Conservation (phyloP, 192 early-diverging fungal genomes). For the Linnemannia zychae region DNA sequence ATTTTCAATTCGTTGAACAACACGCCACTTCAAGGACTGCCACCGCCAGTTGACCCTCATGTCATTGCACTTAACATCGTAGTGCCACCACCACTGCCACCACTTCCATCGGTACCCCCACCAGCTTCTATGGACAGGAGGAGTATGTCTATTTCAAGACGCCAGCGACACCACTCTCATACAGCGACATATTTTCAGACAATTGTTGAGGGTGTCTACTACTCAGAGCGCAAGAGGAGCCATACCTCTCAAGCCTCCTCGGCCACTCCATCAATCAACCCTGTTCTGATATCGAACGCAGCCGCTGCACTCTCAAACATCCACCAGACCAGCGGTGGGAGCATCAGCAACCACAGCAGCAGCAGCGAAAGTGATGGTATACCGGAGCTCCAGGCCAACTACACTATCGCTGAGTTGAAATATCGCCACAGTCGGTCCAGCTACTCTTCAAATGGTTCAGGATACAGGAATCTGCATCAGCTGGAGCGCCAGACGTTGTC, state of each 20-base stretch:
- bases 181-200: not conserved
- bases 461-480: not conserved
- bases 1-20: slow-evolving; percentile 43
- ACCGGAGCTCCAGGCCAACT: not conserved
- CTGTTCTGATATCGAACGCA: slow-evolving; percentile 30
- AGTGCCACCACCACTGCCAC: slow-evolving; percentile 30
- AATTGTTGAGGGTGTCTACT: not conserved
- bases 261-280: slow-evolving; percentile 29
- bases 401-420: not conserved
- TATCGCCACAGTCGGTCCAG: not conserved
- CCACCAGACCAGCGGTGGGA: not conserved
- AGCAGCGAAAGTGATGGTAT: not conserved
- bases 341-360: slow-evolving; percentile 1
- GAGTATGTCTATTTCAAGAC: not conserved
- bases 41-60: slow-evolving; percentile 9
- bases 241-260: not conserved
- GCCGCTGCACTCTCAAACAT: slow-evolving; percentile 36
- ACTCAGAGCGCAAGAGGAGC: not conserved
- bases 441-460: not conserved
- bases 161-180: slow-evolving; percentile 24
- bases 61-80: not conserved
- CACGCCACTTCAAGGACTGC: not conserved
- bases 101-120: slow-evolving; percentile 27
- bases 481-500: slow-evolving; percentile 11
- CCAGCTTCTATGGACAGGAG: not conserved